Percentiles rank a stretch among this genome's conserved stretches.
phyloP scores from a whole-genome alignment of 148 eudicot species.

The Bassia scoparia region DNA sequence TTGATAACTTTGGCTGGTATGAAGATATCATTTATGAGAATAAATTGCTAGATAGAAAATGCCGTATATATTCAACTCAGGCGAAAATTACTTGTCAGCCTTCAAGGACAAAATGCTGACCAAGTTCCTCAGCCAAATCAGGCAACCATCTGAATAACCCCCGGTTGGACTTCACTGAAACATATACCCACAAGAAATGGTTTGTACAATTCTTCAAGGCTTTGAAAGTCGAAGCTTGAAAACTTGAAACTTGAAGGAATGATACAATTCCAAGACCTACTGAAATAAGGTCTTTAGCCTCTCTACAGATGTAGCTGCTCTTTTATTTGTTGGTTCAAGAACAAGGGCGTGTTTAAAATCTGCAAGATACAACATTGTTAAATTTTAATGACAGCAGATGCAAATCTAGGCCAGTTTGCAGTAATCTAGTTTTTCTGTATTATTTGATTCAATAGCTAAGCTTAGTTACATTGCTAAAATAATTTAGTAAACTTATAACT shows the following conservation, averaged over 20 bases:
- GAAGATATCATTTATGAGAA: not conserved
- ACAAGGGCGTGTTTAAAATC: conserved; percentile 90
- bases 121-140: conserved; percentile 11
- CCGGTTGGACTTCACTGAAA: not conserved
- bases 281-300: conserved; percentile 58
- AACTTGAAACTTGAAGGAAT: conserved; percentile 5
- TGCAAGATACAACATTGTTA: conserved; percentile 30
- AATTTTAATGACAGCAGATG: not conserved
- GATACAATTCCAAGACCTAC: conserved; percentile 24
- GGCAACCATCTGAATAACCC: not conserved
- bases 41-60: not conserved
- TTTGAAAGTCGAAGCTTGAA: conserved; percentile 1
- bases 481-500: not conserved
- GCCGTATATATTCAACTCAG: conserved; percentile 16
- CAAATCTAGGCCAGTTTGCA: not conserved
- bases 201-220: not conserved
- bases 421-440: not conserved
- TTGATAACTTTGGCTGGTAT: not conserved
- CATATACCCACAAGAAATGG: not conserved
- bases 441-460: not conserved
- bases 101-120: conserved; percentile 2
- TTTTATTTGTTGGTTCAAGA: conserved; percentile 91
- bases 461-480: not conserved
- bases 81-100: conserved; percentile 14
- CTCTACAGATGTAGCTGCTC: conserved; percentile 66